Conservation (phyloP, 495 filamentous ascomycete species). For the Bacidia rubella region DNA sequence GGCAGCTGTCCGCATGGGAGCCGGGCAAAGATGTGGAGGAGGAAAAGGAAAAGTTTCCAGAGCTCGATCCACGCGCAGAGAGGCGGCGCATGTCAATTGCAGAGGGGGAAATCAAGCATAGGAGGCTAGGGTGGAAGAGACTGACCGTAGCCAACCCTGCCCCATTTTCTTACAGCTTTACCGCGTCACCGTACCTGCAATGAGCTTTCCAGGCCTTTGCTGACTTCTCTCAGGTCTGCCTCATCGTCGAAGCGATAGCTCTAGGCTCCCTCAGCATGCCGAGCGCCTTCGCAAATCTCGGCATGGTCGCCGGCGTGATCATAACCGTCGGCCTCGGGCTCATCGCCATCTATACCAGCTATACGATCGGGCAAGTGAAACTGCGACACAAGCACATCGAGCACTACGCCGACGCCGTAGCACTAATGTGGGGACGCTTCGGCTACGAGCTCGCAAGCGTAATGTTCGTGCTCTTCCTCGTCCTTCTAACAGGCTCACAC, state of each 20-base stretch:
- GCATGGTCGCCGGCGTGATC: conserved; percentile 41
- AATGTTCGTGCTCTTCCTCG: conserved; percentile 46
- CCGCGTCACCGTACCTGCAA: background rate
- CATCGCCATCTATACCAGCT: conserved; percentile 60
- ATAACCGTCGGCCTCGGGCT: conserved; percentile 41
- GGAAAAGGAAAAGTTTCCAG: background rate
- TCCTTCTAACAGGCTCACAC: conserved; percentile 59
- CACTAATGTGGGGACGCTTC: conserved; percentile 46
- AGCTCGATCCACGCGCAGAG: background rate
- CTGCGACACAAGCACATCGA: conserved; percentile 49
- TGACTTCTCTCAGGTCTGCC: conserved; percentile 18
- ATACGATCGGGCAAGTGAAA: conserved; percentile 60
- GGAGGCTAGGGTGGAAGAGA: conserved; percentile 27
- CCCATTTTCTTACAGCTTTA: background rate
- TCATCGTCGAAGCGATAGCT: conserved; percentile 53
- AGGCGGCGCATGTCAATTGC: conserved; percentile 9
- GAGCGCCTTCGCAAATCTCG: conserved; percentile 43
- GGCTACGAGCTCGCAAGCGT: conserved; percentile 47
- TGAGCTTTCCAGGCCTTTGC: background rate
- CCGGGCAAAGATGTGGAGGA: background rate
- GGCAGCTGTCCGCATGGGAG: background rate
- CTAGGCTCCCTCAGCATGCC: conserved; percentile 52
- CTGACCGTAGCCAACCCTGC: conserved; percentile 19
- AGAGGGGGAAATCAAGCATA: conserved; percentile 18
- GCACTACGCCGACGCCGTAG: conserved; percentile 54